These are phyloP conservation scores for Rhododendron griersonianum DNA, from an alignment of 148 eudicot species.

Conservation along the genomic window DNA sequence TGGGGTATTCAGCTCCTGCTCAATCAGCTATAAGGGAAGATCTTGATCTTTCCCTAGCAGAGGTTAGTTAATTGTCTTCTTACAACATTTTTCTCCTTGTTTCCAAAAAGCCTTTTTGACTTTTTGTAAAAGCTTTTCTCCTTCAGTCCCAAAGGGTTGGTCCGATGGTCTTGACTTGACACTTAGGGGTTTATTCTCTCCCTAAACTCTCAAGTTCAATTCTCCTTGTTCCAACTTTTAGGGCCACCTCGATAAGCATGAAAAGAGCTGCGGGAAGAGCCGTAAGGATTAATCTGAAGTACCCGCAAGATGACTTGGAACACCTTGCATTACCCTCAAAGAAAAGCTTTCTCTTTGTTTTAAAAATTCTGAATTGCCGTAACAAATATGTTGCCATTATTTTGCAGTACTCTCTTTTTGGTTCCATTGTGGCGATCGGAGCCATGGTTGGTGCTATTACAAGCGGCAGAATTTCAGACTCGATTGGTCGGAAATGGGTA, in stretches of 20 bases:
- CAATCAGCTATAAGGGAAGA: conserved; percentile 72
- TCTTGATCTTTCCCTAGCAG: conserved; percentile 49
- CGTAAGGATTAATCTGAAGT: too few relatives aligned
- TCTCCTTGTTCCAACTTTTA: neutral
- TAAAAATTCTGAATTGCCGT: too few relatives aligned
- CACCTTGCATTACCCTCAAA: too few relatives aligned
- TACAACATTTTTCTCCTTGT: neutral
- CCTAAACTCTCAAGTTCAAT: neutral
- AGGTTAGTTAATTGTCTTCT: conserved; percentile 29
- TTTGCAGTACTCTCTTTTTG: conserved; percentile 67
- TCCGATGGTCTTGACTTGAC: too few relatives aligned
- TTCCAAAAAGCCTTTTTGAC: neutral
- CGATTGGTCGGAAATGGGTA: conserved; percentile 76
- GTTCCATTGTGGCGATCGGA: conserved; percentile 74
- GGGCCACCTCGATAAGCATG: neutral
- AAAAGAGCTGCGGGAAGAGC: neutral
- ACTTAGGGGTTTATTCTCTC: too few relatives aligned
- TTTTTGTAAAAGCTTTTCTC: neutral
- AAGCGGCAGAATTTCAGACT: conserved; percentile 66
- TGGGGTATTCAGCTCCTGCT: conserved; percentile 78
- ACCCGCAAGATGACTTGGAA: neutral
- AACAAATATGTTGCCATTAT: neutral
- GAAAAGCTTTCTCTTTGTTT: too few relatives aligned
- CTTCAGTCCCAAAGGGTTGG: too few relatives aligned
- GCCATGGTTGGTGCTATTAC: conserved; percentile 80